Percentiles rank a stretch among this genome's conserved stretches.
phyloP scores from a whole-genome alignment of 805 yeast species.

The Peterozyma toletana region DNA sequence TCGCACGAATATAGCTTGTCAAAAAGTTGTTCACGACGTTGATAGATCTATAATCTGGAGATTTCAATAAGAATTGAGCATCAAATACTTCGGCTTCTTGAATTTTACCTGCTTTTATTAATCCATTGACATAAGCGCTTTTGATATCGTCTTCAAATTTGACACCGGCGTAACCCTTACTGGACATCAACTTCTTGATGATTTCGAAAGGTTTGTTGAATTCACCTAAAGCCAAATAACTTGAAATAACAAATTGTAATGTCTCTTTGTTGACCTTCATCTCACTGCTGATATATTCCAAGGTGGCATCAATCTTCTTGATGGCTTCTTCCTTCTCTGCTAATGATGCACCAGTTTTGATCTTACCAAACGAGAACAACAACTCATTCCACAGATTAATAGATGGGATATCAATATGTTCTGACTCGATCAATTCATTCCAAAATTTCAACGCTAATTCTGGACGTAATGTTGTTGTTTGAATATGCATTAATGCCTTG shows the following conservation, averaged over 20 bases:
- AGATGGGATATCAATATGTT: constrained; percentile 27
- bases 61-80: constrained; percentile 21
- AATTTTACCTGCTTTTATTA: constrained; percentile 30
- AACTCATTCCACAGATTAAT: constrained; percentile 54
- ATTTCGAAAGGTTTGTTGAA: constrained; percentile 34
- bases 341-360: constrained; percentile 13
- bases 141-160: constrained; percentile 33
- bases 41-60: constrained; percentile 32
- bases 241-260: constrained; percentile 37
- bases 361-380: constrained; percentile 25
- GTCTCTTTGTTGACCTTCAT: constrained; percentile 39
- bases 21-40: constrained; percentile 47
- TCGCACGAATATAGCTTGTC: constrained; percentile 28
- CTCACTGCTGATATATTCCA: constrained; percentile 19
- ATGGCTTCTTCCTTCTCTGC: constrained; percentile 17
- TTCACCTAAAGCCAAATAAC: constrained; percentile 33
- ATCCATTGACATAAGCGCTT: constrained; percentile 28
- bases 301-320: constrained; percentile 28
- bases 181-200: constrained; percentile 19
- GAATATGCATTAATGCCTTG: constrained; percentile 38
- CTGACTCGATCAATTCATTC: constrained; percentile 35
- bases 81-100: constrained; percentile 29
- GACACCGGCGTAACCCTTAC: constrained; percentile 26
- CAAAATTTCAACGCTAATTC: constrained; percentile 38
- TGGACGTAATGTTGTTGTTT: constrained; percentile 26